phyloP scores from a whole-genome alignment of 148 eudicot species.

The Suaeda aralocaspica region DNA sequence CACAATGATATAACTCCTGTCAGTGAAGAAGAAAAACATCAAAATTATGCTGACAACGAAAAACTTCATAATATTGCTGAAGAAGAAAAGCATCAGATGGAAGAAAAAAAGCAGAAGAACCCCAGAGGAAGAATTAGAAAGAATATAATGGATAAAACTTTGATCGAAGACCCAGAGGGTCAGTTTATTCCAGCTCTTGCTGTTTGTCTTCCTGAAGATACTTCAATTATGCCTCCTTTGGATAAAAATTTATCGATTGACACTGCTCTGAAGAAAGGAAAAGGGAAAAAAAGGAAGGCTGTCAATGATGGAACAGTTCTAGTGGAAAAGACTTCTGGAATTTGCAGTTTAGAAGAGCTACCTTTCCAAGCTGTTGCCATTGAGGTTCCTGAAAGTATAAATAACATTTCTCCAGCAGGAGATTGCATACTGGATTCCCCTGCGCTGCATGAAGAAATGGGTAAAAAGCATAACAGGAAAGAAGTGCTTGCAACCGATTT shows the following conservation, averaged over 20 bases:
- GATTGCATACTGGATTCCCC: constrained; percentile 5
- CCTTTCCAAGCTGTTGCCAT: constrained; percentile 12
- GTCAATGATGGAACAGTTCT: constrained; percentile 5
- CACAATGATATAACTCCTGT: constrained; percentile 15
- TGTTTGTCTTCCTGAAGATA: constrained; percentile 24
- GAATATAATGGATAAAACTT: constrained; percentile 18
- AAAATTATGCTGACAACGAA: constrained; percentile 1
- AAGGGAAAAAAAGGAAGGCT: constrained; percentile 16
- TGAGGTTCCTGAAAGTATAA: constrained; percentile 19
- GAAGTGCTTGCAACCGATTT: constrained; percentile 18
- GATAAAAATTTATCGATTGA: constrained; percentile 5
- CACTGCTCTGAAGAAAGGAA: constrained; percentile 15
- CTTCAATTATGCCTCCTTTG: constrained; percentile 13
- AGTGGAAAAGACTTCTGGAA: constrained; percentile 7
- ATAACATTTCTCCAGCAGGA: constrained; percentile 1
- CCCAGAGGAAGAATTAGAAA: constrained; percentile 48
- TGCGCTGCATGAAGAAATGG: background rate
- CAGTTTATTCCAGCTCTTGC: constrained; percentile 21
- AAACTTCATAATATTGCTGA: background rate
- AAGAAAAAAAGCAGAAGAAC: constrained; percentile 32
- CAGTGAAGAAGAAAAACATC: constrained; percentile 2
- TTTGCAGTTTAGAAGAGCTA: constrained; percentile 5
- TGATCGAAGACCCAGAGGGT: constrained; percentile 15
- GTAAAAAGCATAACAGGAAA: constrained; percentile 18
- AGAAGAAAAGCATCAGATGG: constrained; percentile 7